Base-by-base conservation (phyloP, 257 asterid species). In the Echium plantagineum region DNA sequence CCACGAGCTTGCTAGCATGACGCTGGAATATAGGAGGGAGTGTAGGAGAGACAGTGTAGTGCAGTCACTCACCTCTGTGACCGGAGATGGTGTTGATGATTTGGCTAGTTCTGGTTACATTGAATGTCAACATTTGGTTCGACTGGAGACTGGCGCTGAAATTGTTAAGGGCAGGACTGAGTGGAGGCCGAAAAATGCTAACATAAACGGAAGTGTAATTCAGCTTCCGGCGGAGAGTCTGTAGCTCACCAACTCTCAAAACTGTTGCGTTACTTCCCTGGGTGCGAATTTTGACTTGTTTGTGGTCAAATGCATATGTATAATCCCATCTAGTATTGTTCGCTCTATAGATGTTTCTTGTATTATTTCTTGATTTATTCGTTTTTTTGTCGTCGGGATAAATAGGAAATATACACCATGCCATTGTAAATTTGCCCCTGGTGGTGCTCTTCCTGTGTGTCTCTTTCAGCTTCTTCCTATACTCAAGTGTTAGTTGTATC, bases 11-110 rank as follows among this genome's bases (percentile, higher is more conserved):
- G 84, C 81, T 28, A 81, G 89, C 28, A 73, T 89, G 87, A 89
- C 93, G 15, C 67, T 93, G 35, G 99, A 93, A 72, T 93, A 89
- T 69, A 71, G 96, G 66, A 86, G 97, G 83, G 99, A 93, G 72
- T 93, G 99, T 75, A 79, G 78, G 83, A 93, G 83, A 84, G 99
- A 93, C 94, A 84, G 95, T 30, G 84, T 86, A 63, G 79, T 93
- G 74, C 87, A 93, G 78, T 93, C 99, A 68, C 94, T 89, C 28
- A 81, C 95, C 20, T 83, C 94, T 19, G 80, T 93, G 49, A 61
- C 76, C 54, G 80, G 69, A 55, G 70, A 81, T 26, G 67, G 72
- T 22, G 76, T 58, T 6, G 84, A 76, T 2, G 80, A 80, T 47
- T 26, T 75, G 55, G 75, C 75, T 5, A 64, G 57, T 31, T 66